phyloP scores from a whole-genome alignment of 192 early-diverging fungal species.

The Ambispora gerdemannii region DNA sequence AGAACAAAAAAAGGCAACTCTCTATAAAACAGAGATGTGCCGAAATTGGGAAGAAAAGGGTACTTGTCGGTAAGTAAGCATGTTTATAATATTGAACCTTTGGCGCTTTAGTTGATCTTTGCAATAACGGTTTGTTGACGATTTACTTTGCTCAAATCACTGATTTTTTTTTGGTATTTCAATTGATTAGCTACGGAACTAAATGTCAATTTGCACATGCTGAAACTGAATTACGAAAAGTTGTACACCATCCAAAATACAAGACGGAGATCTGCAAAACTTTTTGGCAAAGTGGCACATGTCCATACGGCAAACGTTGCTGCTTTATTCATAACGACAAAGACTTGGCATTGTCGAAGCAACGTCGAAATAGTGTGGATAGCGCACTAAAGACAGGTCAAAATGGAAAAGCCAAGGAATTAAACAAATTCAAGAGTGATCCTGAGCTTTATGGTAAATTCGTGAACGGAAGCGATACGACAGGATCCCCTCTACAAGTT shows the following conservation, averaged over 20 bases:
- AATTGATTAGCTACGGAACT: conserved; percentile 74
- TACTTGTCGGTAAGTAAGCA: conserved; percentile 42
- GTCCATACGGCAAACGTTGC: conserved; percentile 92
- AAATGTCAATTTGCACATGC: conserved; percentile 97
- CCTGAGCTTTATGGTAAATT: conserved; percentile 9
- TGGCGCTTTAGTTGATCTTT: too few relatives aligned
- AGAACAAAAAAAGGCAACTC: conserved; percentile 38
- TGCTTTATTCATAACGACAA: conserved; percentile 83
- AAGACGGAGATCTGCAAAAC: conserved; percentile 94
- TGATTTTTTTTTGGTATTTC: too few relatives aligned
- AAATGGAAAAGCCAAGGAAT: conserved; percentile 1
- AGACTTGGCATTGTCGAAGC: conserved; percentile 26
- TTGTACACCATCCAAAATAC: conserved; percentile 88
- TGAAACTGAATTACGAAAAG: conserved; percentile 66
- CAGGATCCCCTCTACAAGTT: neutral
- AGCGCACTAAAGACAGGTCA: neutral
- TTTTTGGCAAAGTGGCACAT: conserved; percentile 83
- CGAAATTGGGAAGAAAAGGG: conserved; percentile 49
- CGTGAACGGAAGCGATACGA: neutral
- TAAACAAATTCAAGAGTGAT: conserved; percentile 19
- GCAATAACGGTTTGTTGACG: too few relatives aligned
- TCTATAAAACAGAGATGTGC: conserved; percentile 51
- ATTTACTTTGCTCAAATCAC: too few relatives aligned
- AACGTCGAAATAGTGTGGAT: conserved; percentile 12
- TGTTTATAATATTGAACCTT: neutral